phyloP scores from a whole-genome alignment of 1,284 basidiomycete genomes.

The Ceratobasidium sp. region DNA sequence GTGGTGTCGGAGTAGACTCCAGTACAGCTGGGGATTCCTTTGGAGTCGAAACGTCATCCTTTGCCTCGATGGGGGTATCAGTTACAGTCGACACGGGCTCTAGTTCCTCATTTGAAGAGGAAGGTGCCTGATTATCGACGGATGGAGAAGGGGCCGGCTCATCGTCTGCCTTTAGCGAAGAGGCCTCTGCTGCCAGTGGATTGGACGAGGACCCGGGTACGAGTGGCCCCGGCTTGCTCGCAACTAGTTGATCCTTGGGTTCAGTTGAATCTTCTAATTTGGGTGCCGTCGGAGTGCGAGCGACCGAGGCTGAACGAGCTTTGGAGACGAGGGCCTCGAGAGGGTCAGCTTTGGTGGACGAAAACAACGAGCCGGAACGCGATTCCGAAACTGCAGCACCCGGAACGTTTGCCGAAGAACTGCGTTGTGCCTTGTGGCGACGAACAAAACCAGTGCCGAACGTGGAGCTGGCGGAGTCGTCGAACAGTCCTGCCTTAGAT shows the following conservation, averaged over 20 bases:
- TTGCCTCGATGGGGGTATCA: background rate
- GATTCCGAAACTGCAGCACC: background rate
- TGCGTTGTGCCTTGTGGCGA: conserved; percentile 19
- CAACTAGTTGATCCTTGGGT: background rate
- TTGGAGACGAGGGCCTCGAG: conserved; percentile 30
- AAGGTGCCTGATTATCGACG: background rate
- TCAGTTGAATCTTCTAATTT: conserved; percentile 1
- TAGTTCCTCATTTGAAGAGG: background rate
- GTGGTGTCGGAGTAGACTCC: conserved; percentile 1
- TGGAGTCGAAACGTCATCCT: conserved; percentile 13
- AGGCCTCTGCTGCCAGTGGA: background rate
- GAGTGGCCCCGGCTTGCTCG: background rate
- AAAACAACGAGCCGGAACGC: conserved; percentile 14
- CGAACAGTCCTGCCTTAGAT: conserved; percentile 26
- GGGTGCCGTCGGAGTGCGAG: conserved; percentile 10
- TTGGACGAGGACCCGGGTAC: too few species aligned
- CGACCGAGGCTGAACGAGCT: conserved; percentile 24
- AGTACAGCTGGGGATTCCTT: conserved; percentile 16
- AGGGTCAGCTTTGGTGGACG: conserved; percentile 18
- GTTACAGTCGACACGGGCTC: background rate
- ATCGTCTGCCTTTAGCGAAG: too few species aligned
- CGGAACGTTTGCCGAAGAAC: background rate
- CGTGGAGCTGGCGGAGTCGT: background rate
- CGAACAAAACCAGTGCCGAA: conserved; percentile 17
- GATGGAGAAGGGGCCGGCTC: background rate